Evolutionary conservation across 2,329 filamentous ascomycete genomes (phyloP).

Genomic region (Colletotrichum tanaceti): DNA sequence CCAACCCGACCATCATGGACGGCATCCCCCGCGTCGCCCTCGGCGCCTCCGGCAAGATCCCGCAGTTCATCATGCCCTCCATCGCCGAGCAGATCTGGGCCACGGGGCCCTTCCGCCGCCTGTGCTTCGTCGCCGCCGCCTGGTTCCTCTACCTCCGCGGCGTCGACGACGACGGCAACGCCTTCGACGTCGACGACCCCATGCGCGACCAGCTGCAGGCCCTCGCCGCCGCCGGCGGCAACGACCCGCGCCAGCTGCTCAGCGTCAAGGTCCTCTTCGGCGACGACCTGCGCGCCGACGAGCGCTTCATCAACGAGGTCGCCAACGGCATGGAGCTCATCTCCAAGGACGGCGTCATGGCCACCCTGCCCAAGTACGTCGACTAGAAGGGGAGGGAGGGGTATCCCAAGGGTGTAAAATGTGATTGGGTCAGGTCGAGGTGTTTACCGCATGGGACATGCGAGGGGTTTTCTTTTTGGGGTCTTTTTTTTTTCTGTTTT

Average conservation of each 20-base stretch:
- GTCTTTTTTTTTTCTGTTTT: no score
- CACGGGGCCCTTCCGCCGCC: conserved; percentile 57
- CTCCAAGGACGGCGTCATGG: conserved; percentile 59
- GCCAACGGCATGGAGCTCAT: conserved; percentile 61
- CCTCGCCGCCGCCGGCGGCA: conserved; percentile 57
- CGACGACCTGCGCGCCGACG: conserved; percentile 61
- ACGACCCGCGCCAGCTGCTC: conserved; percentile 56
- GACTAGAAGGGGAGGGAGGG: conserved; percentile 5
- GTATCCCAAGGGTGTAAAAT: no score
- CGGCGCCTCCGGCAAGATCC: conserved; percentile 65
- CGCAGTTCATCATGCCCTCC: conserved; percentile 62
- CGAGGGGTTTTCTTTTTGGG: no score
- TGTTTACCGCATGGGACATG: no score
- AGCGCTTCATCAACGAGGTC: conserved; percentile 60
- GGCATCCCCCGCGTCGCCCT: conserved; percentile 64
- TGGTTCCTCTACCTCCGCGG: conserved; percentile 66
- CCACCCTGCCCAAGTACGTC: conserved; percentile 62
- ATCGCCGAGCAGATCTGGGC: conserved; percentile 60
- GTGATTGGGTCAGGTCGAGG: not conserved
- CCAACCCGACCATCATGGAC: conserved; percentile 67
- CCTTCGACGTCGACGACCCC: conserved; percentile 58
- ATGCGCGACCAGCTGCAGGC: conserved; percentile 61
- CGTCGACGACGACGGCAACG: conserved; percentile 60
- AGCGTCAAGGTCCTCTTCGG: conserved; percentile 61
- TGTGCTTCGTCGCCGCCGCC: conserved; percentile 60